Evolutionary conservation across 2,329 filamentous ascomycete species (phyloP).

Genomic region (Bimuria novae-zelandiae): DNA sequence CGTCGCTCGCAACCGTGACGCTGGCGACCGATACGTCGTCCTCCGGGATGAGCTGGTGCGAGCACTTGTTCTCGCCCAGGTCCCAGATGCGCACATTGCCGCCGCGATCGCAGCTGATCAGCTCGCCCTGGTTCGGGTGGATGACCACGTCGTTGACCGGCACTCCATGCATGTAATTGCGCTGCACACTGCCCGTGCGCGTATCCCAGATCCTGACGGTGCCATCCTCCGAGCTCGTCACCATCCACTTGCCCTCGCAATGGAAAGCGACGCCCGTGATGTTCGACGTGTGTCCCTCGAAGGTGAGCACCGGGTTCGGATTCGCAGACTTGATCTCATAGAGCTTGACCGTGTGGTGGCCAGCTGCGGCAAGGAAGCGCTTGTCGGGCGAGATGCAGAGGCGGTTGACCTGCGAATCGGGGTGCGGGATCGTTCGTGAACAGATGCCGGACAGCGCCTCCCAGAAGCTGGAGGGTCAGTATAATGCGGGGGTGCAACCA

Average conservation of each 20-base stretch:
- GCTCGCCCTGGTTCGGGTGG: conserved; percentile 96
- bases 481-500: too few species aligned
- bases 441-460: conserved; percentile 97
- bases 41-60: conserved; percentile 93
- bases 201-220: conserved; percentile 99
- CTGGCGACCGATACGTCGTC: conserved; percentile 93
- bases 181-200: conserved; percentile 79
- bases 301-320: conserved; percentile 87
- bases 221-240: conserved; percentile 94
- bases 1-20: conserved; percentile 94
- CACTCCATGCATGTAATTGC: conserved; percentile 87
- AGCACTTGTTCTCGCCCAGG: conserved; percentile 93
- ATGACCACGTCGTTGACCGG: conserved; percentile 99
- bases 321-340: conserved; percentile 99
- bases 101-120: conserved; percentile 92
- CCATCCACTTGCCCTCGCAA: conserved; percentile 99
- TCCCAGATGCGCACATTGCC: conserved; percentile 97
- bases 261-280: conserved; percentile 97
- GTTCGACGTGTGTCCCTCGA: conserved; percentile 94
- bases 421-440: conserved; percentile 95
- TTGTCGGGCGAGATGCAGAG: conserved; percentile 99
- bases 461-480: conserved; percentile 74
- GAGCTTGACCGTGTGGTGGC: conserved; percentile 87
- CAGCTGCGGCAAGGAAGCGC: conserved; percentile 83
- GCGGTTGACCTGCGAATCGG: conserved; percentile 97